phyloP scores from a whole-genome alignment of 352 stramenopile species.

The Phytophthora europaea region DNA sequence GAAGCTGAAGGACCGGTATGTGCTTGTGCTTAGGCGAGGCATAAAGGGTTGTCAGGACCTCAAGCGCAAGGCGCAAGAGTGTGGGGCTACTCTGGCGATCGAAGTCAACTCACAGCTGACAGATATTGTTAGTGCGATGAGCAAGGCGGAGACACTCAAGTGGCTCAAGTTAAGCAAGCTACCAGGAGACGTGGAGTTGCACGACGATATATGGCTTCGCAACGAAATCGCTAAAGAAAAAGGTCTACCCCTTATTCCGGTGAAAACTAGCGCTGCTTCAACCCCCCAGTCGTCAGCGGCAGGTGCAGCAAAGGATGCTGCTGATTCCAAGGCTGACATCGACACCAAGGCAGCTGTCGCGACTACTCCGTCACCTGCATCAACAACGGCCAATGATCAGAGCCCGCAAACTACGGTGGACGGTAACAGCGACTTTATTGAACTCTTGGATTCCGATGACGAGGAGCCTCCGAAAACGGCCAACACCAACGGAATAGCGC shows the following conservation, averaged over 20 bases:
- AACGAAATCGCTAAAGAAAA: slow-evolving; percentile 76
- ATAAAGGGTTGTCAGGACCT: slow-evolving; percentile 80
- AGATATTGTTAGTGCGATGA: slow-evolving; percentile 84
- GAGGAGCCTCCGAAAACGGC: slow-evolving; percentile 31
- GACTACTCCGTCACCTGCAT: slow-evolving; percentile 9
- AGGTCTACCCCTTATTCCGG: slow-evolving; percentile 33
- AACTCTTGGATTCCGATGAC: slow-evolving; percentile 70
- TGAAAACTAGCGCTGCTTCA: neutral
- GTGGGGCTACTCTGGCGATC: slow-evolving; percentile 75
- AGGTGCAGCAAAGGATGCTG: slow-evolving; percentile 1
- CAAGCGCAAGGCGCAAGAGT: slow-evolving; percentile 65
- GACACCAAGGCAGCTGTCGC: slow-evolving; percentile 12
- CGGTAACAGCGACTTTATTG: slow-evolving; percentile 59
- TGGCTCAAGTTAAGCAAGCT: slow-evolving; percentile 81
- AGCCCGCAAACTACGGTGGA: slow-evolving; percentile 44
- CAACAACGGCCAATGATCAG: slow-evolving; percentile 14
- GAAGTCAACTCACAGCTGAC: slow-evolving; percentile 83
- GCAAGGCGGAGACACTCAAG: slow-evolving; percentile 59
- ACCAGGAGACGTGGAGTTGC: slow-evolving; percentile 74
- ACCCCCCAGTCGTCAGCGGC: neutral
- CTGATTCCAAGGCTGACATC: slow-evolving; percentile 14
- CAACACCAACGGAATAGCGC: slow-evolving; percentile 13
- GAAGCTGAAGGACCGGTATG: slow-evolving; percentile 64
- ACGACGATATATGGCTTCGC: slow-evolving; percentile 75
- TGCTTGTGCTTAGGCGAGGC: slow-evolving; percentile 78